Base-by-base conservation (phyloP, 768 basidiomycete species). In the Auriscalpium orientale region DNA sequence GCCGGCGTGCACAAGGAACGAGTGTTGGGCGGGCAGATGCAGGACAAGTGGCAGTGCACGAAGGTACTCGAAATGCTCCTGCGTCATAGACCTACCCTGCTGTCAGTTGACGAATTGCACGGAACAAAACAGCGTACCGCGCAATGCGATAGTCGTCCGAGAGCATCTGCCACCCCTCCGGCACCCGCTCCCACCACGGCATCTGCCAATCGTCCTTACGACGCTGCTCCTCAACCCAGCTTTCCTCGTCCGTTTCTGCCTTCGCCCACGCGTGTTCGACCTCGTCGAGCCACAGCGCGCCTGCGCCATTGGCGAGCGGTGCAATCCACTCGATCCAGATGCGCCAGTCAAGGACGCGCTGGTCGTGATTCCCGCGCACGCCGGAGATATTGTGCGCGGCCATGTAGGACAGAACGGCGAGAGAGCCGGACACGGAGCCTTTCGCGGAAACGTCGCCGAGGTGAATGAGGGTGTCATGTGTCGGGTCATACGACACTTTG, bases 281-380 rank as follows among this genome's bases (percentile, higher is more conserved):
- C 11, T 75, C 64, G 8, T 68, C 58, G 7, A 93, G 75, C 84
- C 89, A 93, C 22, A 46, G 53, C 21, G 59, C 49, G 33, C 61
- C 57, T 75, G 64, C 78, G 18, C 74, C 78, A 9, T 65, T 70
- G 0, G 74, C 70, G 21, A 77, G 66, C 8, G 68, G 58, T 12
- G 68, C 59, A 54, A 95, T 82, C 91, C 91, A 95, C 16, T 87
- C 75, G 51, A 89, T 79, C 91, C 92, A 98, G 2, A 77, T 73
- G 21, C 84, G 77, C 95, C 95, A 97, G 71, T 95, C 88, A 46
- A 98, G 78, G 46, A 94, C 82, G 59, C 79, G 79, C 70, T 98
- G 92, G 71, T 98, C 95, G 66, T 98, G 91, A 67, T 98, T 98
- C 0, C 95, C 95, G 34, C 95, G 82, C 4, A 97, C 91, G 16